A percentile compares a stretch with the other conserved stretches of the same genome.
Evolutionary conservation across 2,329 filamentous ascomycete species (phyloP).

Genomic region (Emmonsia crescens): DNA sequence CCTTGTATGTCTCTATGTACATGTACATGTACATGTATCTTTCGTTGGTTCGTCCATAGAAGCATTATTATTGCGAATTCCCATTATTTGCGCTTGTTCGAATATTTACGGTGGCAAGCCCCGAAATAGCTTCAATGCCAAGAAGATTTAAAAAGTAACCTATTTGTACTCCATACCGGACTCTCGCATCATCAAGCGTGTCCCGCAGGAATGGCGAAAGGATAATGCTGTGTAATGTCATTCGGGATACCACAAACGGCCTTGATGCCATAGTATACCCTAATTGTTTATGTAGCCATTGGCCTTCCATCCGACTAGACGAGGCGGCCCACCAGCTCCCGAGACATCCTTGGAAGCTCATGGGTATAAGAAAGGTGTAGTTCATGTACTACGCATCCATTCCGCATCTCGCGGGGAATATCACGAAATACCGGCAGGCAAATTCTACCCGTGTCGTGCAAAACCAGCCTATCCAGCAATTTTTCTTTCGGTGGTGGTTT

Average conservation of each 20-base stretch:
- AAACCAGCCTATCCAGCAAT: too few relatives aligned
- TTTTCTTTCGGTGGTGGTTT: background rate
- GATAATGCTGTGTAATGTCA: background rate
- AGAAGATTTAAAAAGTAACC: background rate
- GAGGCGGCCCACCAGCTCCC: background rate
- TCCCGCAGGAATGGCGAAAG: background rate
- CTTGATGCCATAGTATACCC: too few relatives aligned
- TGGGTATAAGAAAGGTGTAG: background rate
- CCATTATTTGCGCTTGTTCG: too few relatives aligned
- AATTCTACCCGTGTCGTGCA: background rate
- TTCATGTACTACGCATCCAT: too few relatives aligned
- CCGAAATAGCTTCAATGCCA: too few relatives aligned
- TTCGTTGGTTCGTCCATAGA: too few relatives aligned
- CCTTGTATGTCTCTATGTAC: too few relatives aligned
- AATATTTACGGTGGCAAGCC: too few relatives aligned
- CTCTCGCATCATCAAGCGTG: background rate
- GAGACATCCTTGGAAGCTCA: background rate
- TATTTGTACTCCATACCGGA: background rate
- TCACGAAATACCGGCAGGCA: background rate
- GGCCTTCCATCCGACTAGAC: background rate
- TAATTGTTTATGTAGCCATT: background rate
- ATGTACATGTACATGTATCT: too few relatives aligned
- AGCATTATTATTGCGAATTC: too few relatives aligned
- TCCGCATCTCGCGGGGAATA: background rate
- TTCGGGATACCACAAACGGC: too few relatives aligned